A percentile compares a stretch with the other conserved stretches of the same genome.
phyloP scores from a whole-genome alignment of 225 moss, liverwort and hornwort genomes.

The Marchantia polymorpha region DNA sequence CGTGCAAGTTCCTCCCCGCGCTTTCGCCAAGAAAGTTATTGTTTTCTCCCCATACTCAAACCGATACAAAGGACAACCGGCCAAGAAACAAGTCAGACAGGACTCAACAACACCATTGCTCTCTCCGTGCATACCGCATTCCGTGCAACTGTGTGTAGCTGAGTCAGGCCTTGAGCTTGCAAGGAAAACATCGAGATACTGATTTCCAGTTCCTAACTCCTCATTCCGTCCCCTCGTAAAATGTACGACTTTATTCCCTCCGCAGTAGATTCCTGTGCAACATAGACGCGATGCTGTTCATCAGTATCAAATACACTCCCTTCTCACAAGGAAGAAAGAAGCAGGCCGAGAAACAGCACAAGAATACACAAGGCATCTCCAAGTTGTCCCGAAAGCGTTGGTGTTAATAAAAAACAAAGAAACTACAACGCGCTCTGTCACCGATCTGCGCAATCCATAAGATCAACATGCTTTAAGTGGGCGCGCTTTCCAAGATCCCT shows the following conservation, averaged over 20 bases:
- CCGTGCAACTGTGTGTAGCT: slow-evolving; percentile 45
- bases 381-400: no score
- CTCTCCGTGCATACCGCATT: slow-evolving; percentile 69
- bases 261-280: slow-evolving; percentile 55
- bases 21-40: slow-evolving; percentile 75
- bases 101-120: slow-evolving; percentile 80
- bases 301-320: not conserved
- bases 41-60: slow-evolving; percentile 77
- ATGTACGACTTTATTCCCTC: slow-evolving; percentile 73
- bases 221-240: slow-evolving; percentile 90
- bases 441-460: no score
- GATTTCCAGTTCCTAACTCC: slow-evolving; percentile 81
- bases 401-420: no score
- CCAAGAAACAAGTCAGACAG: slow-evolving; percentile 78
- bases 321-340: not conserved
- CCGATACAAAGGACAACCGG: slow-evolving; percentile 72
- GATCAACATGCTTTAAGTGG: no score
- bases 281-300: not conserved
- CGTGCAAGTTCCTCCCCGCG: slow-evolving; percentile 92
- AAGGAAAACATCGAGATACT: slow-evolving; percentile 62
- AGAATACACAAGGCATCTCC: not conserved
- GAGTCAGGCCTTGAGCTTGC: slow-evolving; percentile 72
- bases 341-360: no score
- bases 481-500: no score
- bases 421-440: no score